A percentile compares a stretch with the other conserved stretches of the same genome.
These are phyloP conservation scores for Pleurotus ostreatus DNA, from an alignment of 768 basidiomycete species.

Conservation along the genomic window DNA sequence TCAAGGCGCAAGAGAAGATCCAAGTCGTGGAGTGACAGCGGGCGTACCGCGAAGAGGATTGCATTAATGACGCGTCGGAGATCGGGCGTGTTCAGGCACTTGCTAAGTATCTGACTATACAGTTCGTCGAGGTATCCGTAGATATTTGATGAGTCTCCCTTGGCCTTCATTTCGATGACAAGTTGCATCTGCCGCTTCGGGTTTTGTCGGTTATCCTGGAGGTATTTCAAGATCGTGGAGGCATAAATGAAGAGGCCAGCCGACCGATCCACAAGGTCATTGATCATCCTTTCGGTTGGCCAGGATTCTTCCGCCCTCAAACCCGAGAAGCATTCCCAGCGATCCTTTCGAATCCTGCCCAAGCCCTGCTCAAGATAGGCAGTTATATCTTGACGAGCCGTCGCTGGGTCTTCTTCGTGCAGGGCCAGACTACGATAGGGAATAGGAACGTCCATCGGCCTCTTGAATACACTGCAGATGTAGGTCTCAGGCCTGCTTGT, in stretches of 20 bases:
- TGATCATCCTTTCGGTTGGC: conserved; percentile 17
- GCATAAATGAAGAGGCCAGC: conserved; percentile 24
- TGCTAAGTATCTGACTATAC: conserved; percentile 8
- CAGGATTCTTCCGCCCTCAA: conserved; percentile 8
- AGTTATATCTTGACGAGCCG: conserved; percentile 14
- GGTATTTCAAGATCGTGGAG: conserved; percentile 20
- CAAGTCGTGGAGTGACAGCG: conserved; percentile 7
- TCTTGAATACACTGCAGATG: conserved; percentile 11
- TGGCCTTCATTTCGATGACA: conserved; percentile 8
- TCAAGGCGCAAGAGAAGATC: conserved; percentile 1
- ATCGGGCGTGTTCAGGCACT: background rate
- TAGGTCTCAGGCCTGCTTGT: conserved; percentile 24
- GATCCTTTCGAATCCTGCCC: conserved; percentile 10
- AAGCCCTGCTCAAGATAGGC: conserved; percentile 14
- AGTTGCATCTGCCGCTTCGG: conserved; percentile 12
- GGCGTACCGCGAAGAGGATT: conserved; percentile 2
- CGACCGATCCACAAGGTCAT: conserved; percentile 16
- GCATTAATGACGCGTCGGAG: conserved; percentile 5
- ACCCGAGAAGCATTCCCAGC: background rate
- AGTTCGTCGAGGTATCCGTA: conserved; percentile 6
- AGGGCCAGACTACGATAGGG: background rate
- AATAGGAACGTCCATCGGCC: background rate
- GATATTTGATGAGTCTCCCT: background rate
- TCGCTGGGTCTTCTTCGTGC: background rate
- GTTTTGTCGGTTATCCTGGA: conserved; percentile 12